Evolutionary conservation across 2,329 filamentous ascomycete genomes (phyloP), one percentile per base, ranked within the genome.

Genomic region (Xylariales sp.): DNA sequence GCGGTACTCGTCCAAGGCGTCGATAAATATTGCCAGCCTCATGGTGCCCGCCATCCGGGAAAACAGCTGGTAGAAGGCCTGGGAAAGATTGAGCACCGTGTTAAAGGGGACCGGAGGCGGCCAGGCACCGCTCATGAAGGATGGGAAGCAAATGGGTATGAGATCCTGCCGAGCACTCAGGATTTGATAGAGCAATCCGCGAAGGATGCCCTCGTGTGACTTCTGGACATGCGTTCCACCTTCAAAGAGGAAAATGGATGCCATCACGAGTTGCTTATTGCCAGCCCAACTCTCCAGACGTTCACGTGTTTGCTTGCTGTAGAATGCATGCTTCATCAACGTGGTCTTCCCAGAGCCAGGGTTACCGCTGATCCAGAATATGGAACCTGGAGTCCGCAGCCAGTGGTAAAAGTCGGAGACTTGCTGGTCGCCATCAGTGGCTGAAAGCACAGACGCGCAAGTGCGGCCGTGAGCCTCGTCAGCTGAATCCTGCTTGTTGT

Each of bases 361-460:
- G n/a, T 44, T 44, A 11, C 48, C 48, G n/a, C 36, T 43, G 21
- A 49, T 44, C 45, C 45, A 51, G 30, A 47, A 51, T 12, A 44
- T 23, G 5, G 29, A 3, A 6, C 40, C 38, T 18, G 45, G 40
- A 19, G 15, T 7, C 13, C 35, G 25, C 1, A 49, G 39, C 43
- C 47, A 50, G 15, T 32, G 21, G 14, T 25, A 18, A 32, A 42
- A 42, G 4, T 25, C 29, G 8, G 40, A 42, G 1, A 20, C 6
- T 10, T 18, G 20, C 20, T 29, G 33, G 5, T 23, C 24, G 2
- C 17, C 17, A 4, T n/a, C 21, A 6, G 14, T 28, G 15, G 23
- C n/a, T n/a, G n/a, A n/a, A 30, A 42, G n/a, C 10, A 42, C 23
- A 17, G 34, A 38, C 8, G 37, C 24, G 29, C 40, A 42, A n/a